Conservation (phyloP, 1,284 basidiomycete species). For the Fistulina hepatica region DNA sequence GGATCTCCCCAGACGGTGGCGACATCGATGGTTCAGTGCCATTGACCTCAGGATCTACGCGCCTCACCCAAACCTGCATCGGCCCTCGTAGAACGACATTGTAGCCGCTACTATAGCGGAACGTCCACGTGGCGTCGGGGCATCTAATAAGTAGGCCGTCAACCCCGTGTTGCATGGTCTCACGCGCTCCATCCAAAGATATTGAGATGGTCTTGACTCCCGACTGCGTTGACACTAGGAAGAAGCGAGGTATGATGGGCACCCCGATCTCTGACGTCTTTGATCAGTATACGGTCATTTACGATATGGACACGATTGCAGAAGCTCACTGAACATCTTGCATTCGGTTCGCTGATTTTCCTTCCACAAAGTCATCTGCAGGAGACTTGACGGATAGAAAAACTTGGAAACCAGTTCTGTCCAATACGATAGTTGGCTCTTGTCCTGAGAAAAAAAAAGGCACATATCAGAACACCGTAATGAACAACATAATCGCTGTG, state of each 20-base stretch:
- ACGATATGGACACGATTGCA: conserved; percentile 1
- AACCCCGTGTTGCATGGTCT: too few relatives aligned
- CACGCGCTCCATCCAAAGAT: conserved; percentile 61
- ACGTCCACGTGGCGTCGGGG: too few relatives aligned
- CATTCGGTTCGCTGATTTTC: conserved; percentile 65
- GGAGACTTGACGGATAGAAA: conserved; percentile 51
- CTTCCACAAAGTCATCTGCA: conserved; percentile 73
- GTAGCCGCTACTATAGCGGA: too few relatives aligned
- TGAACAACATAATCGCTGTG: conserved; percentile 30
- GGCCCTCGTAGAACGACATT: too few relatives aligned
- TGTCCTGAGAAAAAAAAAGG: conserved; percentile 18
- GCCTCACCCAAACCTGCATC: too few relatives aligned
- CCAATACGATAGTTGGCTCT: conserved; percentile 59
- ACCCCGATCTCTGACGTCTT: conserved; percentile 52
- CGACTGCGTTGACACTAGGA: conserved; percentile 69
- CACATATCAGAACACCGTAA: conserved; percentile 7
- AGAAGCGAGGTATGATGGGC: conserved; percentile 70
- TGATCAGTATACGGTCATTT: conserved; percentile 11
- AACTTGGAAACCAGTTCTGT: conserved; percentile 46
- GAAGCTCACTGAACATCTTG: conserved; percentile 60
- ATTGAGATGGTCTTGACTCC: conserved; percentile 73
- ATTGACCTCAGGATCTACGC: too few relatives aligned
- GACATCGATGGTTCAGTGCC: too few relatives aligned
- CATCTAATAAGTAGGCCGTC: too few relatives aligned
- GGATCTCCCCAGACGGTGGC: too few relatives aligned